Evolutionary conservation across 208 protist species (phyloP).

Genomic region (Cochliopodium minus): DNA sequence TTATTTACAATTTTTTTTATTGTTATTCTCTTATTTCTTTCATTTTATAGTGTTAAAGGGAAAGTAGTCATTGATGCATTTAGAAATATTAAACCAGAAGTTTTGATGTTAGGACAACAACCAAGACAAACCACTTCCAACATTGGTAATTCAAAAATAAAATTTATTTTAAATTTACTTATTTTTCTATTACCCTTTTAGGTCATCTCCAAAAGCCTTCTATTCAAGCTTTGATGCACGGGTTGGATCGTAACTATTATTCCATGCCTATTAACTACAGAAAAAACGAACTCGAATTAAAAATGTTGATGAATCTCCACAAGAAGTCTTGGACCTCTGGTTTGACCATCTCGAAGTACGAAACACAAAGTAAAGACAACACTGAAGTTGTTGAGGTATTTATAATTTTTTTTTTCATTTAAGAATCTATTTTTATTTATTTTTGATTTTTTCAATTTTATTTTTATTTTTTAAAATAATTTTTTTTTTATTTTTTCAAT

Average conservation of each 20-base stretch:
- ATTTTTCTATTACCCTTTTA: no score
- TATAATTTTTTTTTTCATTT: conserved; percentile 1
- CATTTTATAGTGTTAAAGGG: conserved; percentile 91
- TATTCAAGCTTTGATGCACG: conserved; percentile 86
- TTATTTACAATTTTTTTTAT: no score
- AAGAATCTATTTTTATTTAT: neutral
- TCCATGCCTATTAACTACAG: conserved; percentile 94
- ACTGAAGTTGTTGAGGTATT: conserved; percentile 33
- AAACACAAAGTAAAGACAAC: conserved; percentile 50
- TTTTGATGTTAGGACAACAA: conserved; percentile 70
- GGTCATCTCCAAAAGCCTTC: conserved; percentile 93
- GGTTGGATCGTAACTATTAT: conserved; percentile 97
- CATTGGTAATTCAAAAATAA: no score
- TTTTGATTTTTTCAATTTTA: no score
- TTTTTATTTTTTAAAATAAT: no score
- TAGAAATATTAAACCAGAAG: conserved; percentile 74
- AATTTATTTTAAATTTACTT: no score
- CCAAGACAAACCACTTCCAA: conserved; percentile 97
- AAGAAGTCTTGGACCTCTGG: conserved; percentile 95
- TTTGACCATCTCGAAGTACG: conserved; percentile 58
- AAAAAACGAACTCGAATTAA: conserved; percentile 96
- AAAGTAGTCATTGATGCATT: conserved; percentile 99
- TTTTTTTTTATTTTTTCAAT: conserved; percentile 6
- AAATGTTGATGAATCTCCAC: conserved; percentile 97
- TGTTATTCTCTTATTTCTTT: no score